Conservation (phyloP, 2,329 filamentous ascomycete genomes). For the Lachnellula cervina region DNA sequence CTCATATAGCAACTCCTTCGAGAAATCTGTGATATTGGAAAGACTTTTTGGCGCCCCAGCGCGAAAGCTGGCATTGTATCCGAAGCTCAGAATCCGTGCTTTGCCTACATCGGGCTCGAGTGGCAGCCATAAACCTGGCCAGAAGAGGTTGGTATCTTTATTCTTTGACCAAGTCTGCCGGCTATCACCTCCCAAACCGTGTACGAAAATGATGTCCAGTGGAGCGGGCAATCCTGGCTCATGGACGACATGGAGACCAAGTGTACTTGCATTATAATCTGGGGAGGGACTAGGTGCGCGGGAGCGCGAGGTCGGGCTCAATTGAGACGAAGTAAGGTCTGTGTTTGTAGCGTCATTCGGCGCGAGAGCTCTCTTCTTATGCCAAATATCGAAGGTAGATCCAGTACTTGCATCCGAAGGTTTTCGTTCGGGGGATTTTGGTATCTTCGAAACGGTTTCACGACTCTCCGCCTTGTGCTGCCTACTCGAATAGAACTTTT, state of each 20-base stretch:
- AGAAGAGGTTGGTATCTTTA: constrained; percentile 29
- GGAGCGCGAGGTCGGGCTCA: background rate
- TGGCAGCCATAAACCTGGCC: constrained; percentile 27
- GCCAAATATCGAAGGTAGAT: background rate
- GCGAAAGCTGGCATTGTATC: constrained; percentile 15
- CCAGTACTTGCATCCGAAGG: background rate
- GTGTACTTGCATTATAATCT: constrained; percentile 6
- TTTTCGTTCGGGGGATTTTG: background rate
- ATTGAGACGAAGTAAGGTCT: background rate
- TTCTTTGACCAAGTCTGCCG: constrained; percentile 34
- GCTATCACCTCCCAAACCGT: constrained; percentile 37
- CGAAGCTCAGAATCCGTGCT: constrained; percentile 13
- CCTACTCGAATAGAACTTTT: background rate
- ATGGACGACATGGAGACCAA: constrained; percentile 19
- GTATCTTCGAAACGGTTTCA: background rate
- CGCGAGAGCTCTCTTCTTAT: background rate
- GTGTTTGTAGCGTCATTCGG: background rate
- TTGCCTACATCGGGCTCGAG: constrained; percentile 4
- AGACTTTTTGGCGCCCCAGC: background rate
- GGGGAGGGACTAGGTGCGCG: background rate
- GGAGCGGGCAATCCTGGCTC: constrained; percentile 3
- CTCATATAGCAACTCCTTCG: constrained; percentile 25
- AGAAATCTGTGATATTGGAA: constrained; percentile 26
- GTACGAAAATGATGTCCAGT: constrained; percentile 36
- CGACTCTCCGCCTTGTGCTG: background rate